Percentiles rank a stretch among this genome's conserved stretches.
phyloP scores from a whole-genome alignment of 1,139 yeast species.

The Debaryomyces robertsiae region DNA sequence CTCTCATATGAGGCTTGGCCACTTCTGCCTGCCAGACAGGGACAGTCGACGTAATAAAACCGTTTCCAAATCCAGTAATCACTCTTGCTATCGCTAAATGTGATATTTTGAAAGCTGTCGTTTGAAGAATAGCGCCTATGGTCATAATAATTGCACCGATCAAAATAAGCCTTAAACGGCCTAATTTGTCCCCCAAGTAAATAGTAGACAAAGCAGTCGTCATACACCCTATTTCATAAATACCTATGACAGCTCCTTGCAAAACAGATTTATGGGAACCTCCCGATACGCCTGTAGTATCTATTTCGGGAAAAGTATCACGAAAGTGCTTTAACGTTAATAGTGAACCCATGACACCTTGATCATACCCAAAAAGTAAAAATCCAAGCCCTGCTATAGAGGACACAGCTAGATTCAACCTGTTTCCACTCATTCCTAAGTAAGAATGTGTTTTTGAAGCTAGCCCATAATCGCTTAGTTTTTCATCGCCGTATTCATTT shows the following conservation, averaged over 20 bases:
- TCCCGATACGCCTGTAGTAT: slow-evolving; percentile 12
- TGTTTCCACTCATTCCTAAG: slow-evolving; percentile 30
- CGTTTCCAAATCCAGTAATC: slow-evolving; percentile 47
- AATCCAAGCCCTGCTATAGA: slow-evolving; percentile 36
- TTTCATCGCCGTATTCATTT: too few species aligned
- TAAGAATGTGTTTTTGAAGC: slow-evolving; percentile 16
- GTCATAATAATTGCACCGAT: slow-evolving; percentile 35
- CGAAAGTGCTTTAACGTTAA: slow-evolving; percentile 42
- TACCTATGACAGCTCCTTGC: slow-evolving; percentile 39
- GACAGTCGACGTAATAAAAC: slow-evolving; percentile 39
- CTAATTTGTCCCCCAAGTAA: slow-evolving; percentile 37
- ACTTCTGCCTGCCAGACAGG: slow-evolving; percentile 45
- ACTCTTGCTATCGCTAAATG: slow-evolving; percentile 45
- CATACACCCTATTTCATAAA: slow-evolving; percentile 44
- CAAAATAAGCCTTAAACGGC: slow-evolving; percentile 36
- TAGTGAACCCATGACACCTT: slow-evolving; percentile 52
- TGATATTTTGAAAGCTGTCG: slow-evolving; percentile 31
- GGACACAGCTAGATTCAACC: slow-evolving; percentile 29
- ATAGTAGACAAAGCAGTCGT: slow-evolving; percentile 36
- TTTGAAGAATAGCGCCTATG: slow-evolving; percentile 41
- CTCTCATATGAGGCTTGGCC: slow-evolving; percentile 38
- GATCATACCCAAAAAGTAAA: slow-evolving; percentile 48
- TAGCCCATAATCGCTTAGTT: not conserved
- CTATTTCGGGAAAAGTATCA: slow-evolving; percentile 40
- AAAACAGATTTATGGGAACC: slow-evolving; percentile 25